Evolutionary conservation across 371 early-diverging fungal genomes (phyloP).

Genomic region (Sporodiniella umbellata): DNA sequence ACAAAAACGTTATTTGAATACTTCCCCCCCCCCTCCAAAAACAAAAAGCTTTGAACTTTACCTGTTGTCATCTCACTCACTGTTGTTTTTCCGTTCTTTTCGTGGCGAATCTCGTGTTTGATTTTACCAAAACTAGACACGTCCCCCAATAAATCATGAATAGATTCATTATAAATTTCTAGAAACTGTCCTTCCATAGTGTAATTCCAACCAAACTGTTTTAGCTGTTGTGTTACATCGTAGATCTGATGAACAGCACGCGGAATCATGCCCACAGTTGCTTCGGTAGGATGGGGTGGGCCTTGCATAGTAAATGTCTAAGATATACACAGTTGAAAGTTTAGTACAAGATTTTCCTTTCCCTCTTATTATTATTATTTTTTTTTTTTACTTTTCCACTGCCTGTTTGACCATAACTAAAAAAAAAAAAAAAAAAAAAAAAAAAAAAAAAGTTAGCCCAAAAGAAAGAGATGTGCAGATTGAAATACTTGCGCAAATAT

Average conservation of each 20-base stretch:
- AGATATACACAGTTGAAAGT: too few relatives aligned
- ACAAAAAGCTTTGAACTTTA: constrained; percentile 18
- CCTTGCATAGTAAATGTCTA: constrained; percentile 73
- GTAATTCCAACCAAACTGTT: constrained; percentile 87
- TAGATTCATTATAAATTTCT: constrained; percentile 97
- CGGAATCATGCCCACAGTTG: constrained; percentile 83
- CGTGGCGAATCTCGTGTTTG: constrained; percentile 85
- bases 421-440: neutral
- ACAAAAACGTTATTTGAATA: neutral
- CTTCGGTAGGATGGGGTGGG: constrained; percentile 36
- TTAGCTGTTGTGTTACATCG: constrained; percentile 65
- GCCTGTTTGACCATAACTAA: constrained; percentile 97
- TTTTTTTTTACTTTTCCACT: constrained; percentile 91
- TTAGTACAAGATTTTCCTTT: too few relatives aligned
- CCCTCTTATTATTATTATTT: constrained; percentile 3
- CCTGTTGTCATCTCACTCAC: constrained; percentile 75
- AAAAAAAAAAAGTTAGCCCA: neutral
- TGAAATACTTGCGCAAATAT: constrained; percentile 78
- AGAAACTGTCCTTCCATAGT: constrained; percentile 82
- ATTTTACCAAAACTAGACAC: constrained; percentile 37
- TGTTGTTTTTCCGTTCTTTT: constrained; percentile 67
- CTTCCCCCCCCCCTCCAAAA: neutral
- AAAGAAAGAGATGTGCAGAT: neutral
- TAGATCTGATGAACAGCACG: constrained; percentile 88
- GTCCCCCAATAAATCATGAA: constrained; percentile 81